phyloP scores from a whole-genome alignment of 2,329 filamentous ascomycete genomes.

The Pestalotiopsis fici region DNA sequence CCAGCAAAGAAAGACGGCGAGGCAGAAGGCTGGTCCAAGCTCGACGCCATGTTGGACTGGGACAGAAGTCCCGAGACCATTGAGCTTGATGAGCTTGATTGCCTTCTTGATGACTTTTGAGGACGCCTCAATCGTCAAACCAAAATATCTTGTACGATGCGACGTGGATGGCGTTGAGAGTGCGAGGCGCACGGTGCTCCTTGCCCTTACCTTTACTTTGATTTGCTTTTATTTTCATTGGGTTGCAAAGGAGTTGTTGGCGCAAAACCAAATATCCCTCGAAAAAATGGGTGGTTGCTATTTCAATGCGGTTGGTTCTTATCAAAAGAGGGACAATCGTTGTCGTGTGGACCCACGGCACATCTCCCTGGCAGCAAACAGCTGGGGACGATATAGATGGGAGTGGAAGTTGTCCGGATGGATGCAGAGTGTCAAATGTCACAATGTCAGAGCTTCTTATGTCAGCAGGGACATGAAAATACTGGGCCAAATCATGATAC shows the following conservation, averaged over 20 bases:
- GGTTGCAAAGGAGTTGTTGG: slow-evolving; percentile 9
- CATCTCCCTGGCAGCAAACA: not conserved
- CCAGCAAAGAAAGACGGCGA: slow-evolving; percentile 43
- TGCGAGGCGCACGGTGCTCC: not conserved
- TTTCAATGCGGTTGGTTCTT: not conserved
- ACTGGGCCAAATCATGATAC: slow-evolving; percentile 6
- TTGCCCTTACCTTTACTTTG: not conserved
- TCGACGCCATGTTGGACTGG: slow-evolving; percentile 52
- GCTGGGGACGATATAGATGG: not conserved
- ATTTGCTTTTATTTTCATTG: not conserved
- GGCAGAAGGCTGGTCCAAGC: slow-evolving; percentile 43
- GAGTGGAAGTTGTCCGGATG: not conserved
- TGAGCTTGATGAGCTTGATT: slow-evolving; percentile 90
- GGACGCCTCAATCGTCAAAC: not conserved
- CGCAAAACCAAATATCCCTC: not conserved
- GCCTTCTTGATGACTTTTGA: slow-evolving; percentile 77
- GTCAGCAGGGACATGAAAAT: not conserved
- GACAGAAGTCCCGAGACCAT: slow-evolving; percentile 83
- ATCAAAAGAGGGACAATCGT: not conserved
- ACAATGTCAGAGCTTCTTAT: not conserved
- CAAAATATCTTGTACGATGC: slow-evolving; percentile 10
- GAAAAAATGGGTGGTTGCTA: not conserved
- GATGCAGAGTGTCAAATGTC: not conserved
- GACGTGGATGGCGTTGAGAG: not conserved
- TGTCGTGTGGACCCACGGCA: not conserved